Conservation (phyloP, 257 asterid genomes). For the Fraxinus americana region DNA sequence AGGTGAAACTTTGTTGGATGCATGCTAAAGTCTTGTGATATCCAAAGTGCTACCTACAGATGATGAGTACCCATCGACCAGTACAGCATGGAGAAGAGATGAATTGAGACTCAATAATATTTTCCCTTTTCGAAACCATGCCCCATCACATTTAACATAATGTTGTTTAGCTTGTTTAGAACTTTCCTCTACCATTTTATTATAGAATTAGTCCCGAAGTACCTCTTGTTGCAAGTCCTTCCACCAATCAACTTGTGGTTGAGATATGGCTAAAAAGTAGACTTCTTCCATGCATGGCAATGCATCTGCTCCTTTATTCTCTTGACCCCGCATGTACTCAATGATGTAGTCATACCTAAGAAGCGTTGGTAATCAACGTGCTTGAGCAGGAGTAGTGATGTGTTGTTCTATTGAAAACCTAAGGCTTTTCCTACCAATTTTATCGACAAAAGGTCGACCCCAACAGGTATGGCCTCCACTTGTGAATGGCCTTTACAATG, state of each 20-base stretch:
- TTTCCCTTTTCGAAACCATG: neutral
- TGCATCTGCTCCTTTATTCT: neutral
- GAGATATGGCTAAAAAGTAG: neutral
- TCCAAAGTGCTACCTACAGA: neutral
- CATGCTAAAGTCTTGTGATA: neutral
- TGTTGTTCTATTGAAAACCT: too few relatives aligned
- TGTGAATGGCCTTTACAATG: neutral
- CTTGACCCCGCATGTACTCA: neutral
- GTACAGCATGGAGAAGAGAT: too few relatives aligned
- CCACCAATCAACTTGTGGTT: neutral
- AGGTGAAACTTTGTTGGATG: neutral
- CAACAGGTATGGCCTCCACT: neutral
- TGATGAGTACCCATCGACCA: neutral
- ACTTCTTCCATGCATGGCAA: neutral
- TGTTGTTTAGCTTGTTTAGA: neutral
- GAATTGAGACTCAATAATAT: neutral
- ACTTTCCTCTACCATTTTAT: neutral
- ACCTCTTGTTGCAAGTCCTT: neutral
- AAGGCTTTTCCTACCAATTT: neutral
- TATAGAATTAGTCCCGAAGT: neutral
- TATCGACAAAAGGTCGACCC: neutral
- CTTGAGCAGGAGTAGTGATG: neutral
- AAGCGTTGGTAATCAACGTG: neutral
- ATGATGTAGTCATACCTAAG: neutral
- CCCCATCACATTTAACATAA: neutral